Evolutionary conservation across 2,329 filamentous ascomycete genomes (phyloP), one percentile per base, ranked within the genome.

Genomic region (Stemphylium beticola): DNA sequence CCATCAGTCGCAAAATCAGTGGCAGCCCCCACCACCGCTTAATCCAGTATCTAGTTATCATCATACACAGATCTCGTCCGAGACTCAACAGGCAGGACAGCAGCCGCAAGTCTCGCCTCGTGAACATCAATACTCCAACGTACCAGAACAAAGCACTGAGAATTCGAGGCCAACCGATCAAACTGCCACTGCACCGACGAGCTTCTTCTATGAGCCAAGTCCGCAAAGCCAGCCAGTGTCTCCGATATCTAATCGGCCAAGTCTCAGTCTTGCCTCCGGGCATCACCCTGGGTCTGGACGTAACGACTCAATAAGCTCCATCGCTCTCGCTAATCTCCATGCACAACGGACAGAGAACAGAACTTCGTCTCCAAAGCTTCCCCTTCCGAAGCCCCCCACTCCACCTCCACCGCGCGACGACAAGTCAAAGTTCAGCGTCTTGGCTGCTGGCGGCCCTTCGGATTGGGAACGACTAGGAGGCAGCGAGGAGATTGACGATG

Each of bases 401-500:
- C 64, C 67, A 24, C 67, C 67, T 32, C 69, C 65, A 33, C 65
- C 61, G 39, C 65, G 63, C 40, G 69, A 68, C 39, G 61, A 67
- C 37, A 61, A 63, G 10, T 68, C 71, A 1, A 70, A 55, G 18
- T 72, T 71, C 37, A 74, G 70, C 39, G 72, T 67, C 11, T 50
- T 76, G 3, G 72, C 72, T 7, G 58, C 57, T 37, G 74, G 74
- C 6, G 71, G 68, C 2, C 74, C 74, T 4, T 74, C 71, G 9
- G 74, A 75, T 33, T 76, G 74, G 74, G 73, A 76, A 42, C 73
- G 67, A 31, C 69, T 76, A 57, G 72, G 72, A 10, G 58, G 43
- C 6, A 62, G 49, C 7, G 68, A 67, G 4, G 73, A 75, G 38
- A 65, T 75, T 31, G 73, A 75, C 33, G 73, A 76, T 37, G 72